Evolutionary conservation across 176 grass and related monocot genomes (phyloP), one percentile per base, ranked within the genome.

Genomic region (Oryza glumipatula): DNA sequence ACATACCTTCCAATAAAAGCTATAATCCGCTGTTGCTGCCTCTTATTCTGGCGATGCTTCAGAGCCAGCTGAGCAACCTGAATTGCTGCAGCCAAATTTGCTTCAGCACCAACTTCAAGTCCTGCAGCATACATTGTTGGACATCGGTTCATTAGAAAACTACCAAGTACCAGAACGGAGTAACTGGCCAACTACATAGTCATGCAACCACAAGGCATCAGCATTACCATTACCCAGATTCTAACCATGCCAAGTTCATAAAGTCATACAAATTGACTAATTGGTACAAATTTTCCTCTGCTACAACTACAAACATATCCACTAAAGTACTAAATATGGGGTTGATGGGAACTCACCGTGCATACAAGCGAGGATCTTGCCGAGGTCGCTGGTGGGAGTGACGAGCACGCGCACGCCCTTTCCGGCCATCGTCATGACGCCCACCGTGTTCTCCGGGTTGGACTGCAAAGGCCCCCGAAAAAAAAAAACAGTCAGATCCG

Each of bases 1-100:
- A 7, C 51, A 17, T 94, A 99, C 96, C 96, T 99, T 92, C 97
- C 97, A 24, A 94, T 89, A 79, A 99, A 99, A 77, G 91, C 97
- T 81, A 99, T 94, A 70, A 99, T 99, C 70, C 97, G 87, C 85
- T 99, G 97, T 70, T 94, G 94, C 39, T 99, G 97, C 81, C 90
- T 99, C 89, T 99, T 99, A 74, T 99, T 99, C 84, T 99, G 97
- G 66, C 97, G 91, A 73, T 99, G 97, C 82, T 99, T 99, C 14
- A 99, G 90, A 1, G 97, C 94, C 76, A 99, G 86, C 65, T 99
- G 97, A 74, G 97, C 97, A 66, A 99, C 88, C 87, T 99, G 97
- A 60, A 99, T 96, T 47, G 92, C 94, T 4, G 91, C 89, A 39
- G 94, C 86, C 86, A 99, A 86, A 86, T 99, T 94, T 44, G 88